Base-by-base conservation (phyloP, 108 stramenopile genomes). In the Conticribra guillardii region DNA sequence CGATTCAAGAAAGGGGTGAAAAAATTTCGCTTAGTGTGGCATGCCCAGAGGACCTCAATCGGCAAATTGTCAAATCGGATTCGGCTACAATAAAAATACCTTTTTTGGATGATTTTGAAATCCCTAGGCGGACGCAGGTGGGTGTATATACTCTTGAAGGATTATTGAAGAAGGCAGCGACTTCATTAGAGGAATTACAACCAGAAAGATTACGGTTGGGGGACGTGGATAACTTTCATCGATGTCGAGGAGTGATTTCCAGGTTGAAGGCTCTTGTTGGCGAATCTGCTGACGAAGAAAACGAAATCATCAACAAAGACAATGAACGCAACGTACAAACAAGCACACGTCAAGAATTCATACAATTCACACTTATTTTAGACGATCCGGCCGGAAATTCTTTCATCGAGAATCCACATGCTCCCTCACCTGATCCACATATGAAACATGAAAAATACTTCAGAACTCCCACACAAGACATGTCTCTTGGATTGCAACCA, bases 61-160 rank as follows among this genome's bases (percentile, higher is more conserved):
- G 89, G 5, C 93, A 93, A 65, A 24, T 96, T 24, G 67, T 96
- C 70, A 93, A 96, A 65, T 79, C 76, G 3, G 91, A 94, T 53
- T 84, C 86, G n/a, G 90, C 89, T 17, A 65, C 77, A 1, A 57
- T 94, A 18, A 24, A 17, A 0, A 72, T 96, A 47, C 83, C 81
- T 4, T 41, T 53, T 2, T 44, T 93, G 31, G 87, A 91, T 11
- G 37, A 41, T 7, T 85, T 96, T 28, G 92, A 96, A 73, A 91
- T 96, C 31, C 93, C 96, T 18, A 49, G 88, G n/a, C n/a, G 15
- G 37, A 87, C 87, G 17, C 86, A 87, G 60, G 80, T 76, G 16
- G 96, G 96, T 8, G 60, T 93, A 26, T 82, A 85, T 4, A 96
- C 96, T 4, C 32, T 96, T 2, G 93, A 94, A 74, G 92, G 93